Evolutionary conservation across 2,329 filamentous ascomycete genomes (phyloP).

Genomic region (Nemania sp.): DNA sequence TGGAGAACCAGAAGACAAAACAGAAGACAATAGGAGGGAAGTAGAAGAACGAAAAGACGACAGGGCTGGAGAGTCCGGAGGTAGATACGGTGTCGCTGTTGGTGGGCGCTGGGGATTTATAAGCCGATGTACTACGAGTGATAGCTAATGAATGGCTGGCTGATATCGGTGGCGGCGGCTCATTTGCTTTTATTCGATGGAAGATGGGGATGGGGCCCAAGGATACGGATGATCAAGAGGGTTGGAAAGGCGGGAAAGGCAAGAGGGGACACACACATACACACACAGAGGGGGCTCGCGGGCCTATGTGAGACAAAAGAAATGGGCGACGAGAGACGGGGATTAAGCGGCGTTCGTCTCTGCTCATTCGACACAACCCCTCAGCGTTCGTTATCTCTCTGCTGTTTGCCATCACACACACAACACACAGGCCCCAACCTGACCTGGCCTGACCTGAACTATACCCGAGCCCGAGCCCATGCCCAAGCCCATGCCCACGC

Average conservation of each 20-base stretch:
- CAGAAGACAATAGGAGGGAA: not conserved
- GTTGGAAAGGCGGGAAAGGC: conserved; percentile 12
- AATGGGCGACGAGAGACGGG: conserved; percentile 18
- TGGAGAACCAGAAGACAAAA: not conserved
- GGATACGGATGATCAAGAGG: conserved; percentile 5
- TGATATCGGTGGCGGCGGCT: conserved; percentile 28
- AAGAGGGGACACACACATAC: not conserved
- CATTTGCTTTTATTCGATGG: conserved; percentile 22
- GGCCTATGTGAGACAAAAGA: not conserved
- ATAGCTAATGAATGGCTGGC: conserved; percentile 21
- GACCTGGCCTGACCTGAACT: not conserved
- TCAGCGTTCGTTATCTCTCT: conserved; percentile 18
- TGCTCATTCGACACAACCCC: conserved; percentile 16
- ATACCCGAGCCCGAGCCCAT: conserved; percentile 20
- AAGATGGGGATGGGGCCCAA: conserved; percentile 12
- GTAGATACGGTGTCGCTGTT: conserved; percentile 14
- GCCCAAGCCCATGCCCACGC: conserved; percentile 5
- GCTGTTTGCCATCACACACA: conserved; percentile 31
- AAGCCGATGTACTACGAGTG: conserved; percentile 23
- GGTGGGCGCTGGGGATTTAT: conserved; percentile 22
- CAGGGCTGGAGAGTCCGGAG: conserved; percentile 22
- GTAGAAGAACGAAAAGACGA: conserved; percentile 1
- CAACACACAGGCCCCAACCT: conserved; percentile 1
- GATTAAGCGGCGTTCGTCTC: conserved; percentile 13
- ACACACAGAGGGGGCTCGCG: not conserved